Percentiles rank a stretch among this genome's conserved stretches.
Evolutionary conservation across 2,329 filamentous ascomycete genomes (phyloP).

Genomic region (Fusarium agapanthi): DNA sequence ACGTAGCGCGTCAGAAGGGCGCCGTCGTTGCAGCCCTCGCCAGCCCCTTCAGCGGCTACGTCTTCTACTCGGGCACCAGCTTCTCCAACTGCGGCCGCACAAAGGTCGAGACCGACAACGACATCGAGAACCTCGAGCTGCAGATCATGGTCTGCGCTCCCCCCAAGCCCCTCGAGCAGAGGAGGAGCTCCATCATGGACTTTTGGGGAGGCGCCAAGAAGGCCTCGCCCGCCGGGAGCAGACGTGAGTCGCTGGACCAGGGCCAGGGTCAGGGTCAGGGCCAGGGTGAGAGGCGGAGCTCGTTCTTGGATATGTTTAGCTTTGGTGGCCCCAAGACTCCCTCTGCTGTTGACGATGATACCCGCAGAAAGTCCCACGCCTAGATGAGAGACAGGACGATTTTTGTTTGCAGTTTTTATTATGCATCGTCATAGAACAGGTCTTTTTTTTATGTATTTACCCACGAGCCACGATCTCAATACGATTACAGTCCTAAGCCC

Average conservation of each 20-base stretch:
- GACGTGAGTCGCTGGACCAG: constrained; percentile 22
- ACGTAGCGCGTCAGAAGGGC: constrained; percentile 26
- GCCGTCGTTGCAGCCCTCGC: constrained; percentile 19
- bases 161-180: constrained; percentile 23
- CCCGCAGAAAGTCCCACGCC: constrained; percentile 26
- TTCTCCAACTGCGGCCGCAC: constrained; percentile 35
- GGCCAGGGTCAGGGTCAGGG: background rate
- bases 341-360: constrained; percentile 4
- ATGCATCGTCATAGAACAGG: background rate
- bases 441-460: background rate
- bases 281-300: constrained; percentile 20
- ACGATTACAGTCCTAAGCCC: background rate
- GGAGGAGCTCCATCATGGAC: constrained; percentile 31
- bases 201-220: constrained; percentile 9
- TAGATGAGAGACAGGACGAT: background rate
- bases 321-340: constrained; percentile 21
- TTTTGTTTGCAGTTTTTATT: background rate
- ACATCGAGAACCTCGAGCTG: constrained; percentile 29
- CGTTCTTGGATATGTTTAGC: constrained; percentile 27
- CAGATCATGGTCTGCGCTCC: constrained; percentile 30
- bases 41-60: constrained; percentile 33
- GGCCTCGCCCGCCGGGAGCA: constrained; percentile 12
- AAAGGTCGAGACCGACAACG: constrained; percentile 25
- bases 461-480: background rate
- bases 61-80: constrained; percentile 32